phyloP scores from a whole-genome alignment of 2,329 filamentous ascomycete genomes.

The Alternaria sp. region DNA sequence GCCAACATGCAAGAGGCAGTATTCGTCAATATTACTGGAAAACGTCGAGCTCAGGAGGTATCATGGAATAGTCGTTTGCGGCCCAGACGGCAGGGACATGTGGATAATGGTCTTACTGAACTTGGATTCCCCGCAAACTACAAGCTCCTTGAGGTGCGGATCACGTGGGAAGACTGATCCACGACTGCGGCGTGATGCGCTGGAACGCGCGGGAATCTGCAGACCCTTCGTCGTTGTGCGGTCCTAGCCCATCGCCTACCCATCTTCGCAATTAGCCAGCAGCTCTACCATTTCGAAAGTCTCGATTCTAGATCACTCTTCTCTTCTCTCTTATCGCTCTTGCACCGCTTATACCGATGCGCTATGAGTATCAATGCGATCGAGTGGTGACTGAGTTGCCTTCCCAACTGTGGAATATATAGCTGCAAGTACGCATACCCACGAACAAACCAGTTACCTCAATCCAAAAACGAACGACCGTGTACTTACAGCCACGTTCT shows the following conservation, averaged over 20 bases:
- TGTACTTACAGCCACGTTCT: background rate
- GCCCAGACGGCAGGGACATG: background rate
- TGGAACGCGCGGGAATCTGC: background rate
- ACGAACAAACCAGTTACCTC: accelerated
- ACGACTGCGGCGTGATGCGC: background rate
- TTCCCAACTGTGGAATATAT: background rate
- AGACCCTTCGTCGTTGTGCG: background rate
- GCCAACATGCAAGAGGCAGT: accelerated
- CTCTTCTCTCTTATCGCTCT: background rate
- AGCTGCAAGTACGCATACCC: background rate
- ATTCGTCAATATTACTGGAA: background rate
- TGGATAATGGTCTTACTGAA: background rate
- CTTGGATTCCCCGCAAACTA: background rate
- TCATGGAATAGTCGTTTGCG: background rate
- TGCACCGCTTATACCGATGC: background rate
- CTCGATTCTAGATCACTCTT: background rate
- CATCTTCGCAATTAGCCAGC: background rate
- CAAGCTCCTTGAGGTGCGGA: background rate
- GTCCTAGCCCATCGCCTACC: background rate
- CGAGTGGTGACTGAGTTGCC: background rate
- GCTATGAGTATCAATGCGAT: background rate
- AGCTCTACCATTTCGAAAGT: background rate
- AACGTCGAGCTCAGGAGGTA: background rate
- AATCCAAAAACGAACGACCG: accelerated
- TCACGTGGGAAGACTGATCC: background rate